Evolutionary conservation across 176 grass and related monocot species (phyloP).

Genomic region (Eleusine indica): DNA sequence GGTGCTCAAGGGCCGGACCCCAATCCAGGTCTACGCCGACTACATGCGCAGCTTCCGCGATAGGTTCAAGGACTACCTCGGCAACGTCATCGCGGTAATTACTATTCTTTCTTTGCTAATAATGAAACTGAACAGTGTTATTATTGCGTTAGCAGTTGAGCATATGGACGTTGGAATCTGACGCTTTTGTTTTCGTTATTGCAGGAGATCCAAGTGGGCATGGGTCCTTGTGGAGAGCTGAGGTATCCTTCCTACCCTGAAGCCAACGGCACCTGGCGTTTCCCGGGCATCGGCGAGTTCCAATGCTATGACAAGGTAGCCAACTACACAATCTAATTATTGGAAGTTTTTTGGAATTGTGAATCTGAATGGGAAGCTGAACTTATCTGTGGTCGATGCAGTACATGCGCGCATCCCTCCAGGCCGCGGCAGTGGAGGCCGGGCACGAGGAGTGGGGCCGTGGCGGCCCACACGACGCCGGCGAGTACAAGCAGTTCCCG

Average conservation of each 20-base stretch:
- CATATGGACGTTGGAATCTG: neutral
- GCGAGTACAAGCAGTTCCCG: conserved; percentile 94
- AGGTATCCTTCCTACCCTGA: conserved; percentile 96
- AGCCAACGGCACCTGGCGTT: conserved; percentile 91
- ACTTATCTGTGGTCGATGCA: conserved; percentile 36
- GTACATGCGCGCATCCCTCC: conserved; percentile 88
- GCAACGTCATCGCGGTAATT: conserved; percentile 73
- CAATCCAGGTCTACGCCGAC: conserved; percentile 89
- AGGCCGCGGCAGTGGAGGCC: conserved; percentile 50
- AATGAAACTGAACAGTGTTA: neutral
- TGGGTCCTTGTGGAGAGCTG: conserved; percentile 96
- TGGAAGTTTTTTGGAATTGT: neutral
- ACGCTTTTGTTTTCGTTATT: neutral
- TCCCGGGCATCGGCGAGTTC: conserved; percentile 96
- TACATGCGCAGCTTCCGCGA: conserved; percentile 95
- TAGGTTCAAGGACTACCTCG: conserved; percentile 68
- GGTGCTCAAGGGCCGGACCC: conserved; percentile 81
- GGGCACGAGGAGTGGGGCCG: conserved; percentile 79
- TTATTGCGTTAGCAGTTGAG: neutral
- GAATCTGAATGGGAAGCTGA: neutral
- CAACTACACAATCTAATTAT: neutral
- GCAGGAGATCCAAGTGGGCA: conserved; percentile 93
- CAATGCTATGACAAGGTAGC: conserved; percentile 89
- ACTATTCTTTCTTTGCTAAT: neutral
- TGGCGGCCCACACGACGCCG: conserved; percentile 79